Conservation (phyloP, 2,329 filamentous ascomycete species). For the Monilinia fructicola region DNA sequence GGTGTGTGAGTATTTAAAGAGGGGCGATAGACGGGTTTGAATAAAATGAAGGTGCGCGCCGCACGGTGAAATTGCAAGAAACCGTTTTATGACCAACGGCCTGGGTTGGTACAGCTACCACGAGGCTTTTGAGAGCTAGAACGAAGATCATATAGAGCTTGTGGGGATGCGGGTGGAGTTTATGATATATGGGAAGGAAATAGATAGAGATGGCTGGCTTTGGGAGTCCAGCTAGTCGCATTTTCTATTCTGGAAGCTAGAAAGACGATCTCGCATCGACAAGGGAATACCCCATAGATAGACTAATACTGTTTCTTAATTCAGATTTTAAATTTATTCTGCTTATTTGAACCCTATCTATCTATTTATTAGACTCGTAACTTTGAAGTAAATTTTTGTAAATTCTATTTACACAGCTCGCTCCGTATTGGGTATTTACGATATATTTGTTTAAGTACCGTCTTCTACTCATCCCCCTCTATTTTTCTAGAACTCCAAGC, state of each 20-base stretch:
- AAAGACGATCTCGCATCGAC: not conserved
- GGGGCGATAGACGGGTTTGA: not conserved
- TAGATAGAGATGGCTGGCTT: slow-evolving; percentile 1
- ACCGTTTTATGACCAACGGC: not conserved
- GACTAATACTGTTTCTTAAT: not conserved
- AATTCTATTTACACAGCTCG: not conserved
- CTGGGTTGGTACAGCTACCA: not conserved
- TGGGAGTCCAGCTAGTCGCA: not conserved
- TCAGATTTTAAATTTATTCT: not conserved
- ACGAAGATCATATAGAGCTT: not conserved
- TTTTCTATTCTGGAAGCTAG: not conserved
- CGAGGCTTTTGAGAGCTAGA: not conserved
- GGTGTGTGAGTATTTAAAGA: not conserved
- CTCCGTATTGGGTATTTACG: slow-evolving; percentile 1
- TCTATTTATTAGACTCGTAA: not conserved
- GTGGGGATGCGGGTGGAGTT: not conserved
- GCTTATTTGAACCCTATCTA: not conserved
- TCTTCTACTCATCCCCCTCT: not conserved
- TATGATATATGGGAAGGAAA: not conserved
- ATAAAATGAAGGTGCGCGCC: not conserved
- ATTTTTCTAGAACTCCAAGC: not conserved
- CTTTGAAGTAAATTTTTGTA: not conserved
- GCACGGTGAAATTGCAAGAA: slow-evolving; percentile 17
- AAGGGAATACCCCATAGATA: not conserved
- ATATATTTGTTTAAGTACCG: slow-evolving; percentile 12